Evolutionary conservation across 371 early-diverging fungal species (phyloP).

Genomic region (Apophysomyces variabilis): DNA sequence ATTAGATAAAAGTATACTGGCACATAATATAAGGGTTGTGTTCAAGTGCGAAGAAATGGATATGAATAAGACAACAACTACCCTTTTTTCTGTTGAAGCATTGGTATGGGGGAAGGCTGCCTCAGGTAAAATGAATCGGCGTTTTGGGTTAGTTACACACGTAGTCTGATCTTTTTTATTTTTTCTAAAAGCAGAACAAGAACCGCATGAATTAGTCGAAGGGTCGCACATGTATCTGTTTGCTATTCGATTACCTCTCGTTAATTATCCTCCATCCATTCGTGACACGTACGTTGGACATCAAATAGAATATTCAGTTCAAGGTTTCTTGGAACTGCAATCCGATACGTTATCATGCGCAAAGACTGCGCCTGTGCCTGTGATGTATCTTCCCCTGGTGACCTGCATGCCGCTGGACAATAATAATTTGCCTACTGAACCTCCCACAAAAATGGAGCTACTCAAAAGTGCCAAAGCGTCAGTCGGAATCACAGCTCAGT

Average conservation of each 20-base stretch:
- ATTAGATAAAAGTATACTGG: constrained; percentile 32
- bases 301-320: constrained; percentile 41
- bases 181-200: background rate
- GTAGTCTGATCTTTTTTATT: background rate
- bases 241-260: constrained; percentile 48
- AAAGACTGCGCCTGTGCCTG: constrained; percentile 27
- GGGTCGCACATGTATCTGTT: constrained; percentile 52
- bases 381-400: constrained; percentile 47
- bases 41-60: constrained; percentile 38
- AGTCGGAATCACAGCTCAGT: constrained; percentile 36
- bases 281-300: constrained; percentile 37
- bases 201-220: constrained; percentile 20
- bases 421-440: background rate
- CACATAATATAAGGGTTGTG: constrained; percentile 33
- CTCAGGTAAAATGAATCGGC: constrained; percentile 10
- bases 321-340: constrained; percentile 36
- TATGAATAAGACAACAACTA: constrained; percentile 14
- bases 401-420: constrained; percentile 19
- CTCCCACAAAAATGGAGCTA: constrained; percentile 20
- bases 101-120: constrained; percentile 32
- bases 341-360: constrained; percentile 16
- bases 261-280: constrained; percentile 52
- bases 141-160: background rate
- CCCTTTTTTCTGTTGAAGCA: constrained; percentile 38
- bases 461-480: constrained; percentile 27